Base-by-base conservation (phyloP, 2,329 filamentous ascomycete genomes). In the Ilyonectria mors-panacis region DNA sequence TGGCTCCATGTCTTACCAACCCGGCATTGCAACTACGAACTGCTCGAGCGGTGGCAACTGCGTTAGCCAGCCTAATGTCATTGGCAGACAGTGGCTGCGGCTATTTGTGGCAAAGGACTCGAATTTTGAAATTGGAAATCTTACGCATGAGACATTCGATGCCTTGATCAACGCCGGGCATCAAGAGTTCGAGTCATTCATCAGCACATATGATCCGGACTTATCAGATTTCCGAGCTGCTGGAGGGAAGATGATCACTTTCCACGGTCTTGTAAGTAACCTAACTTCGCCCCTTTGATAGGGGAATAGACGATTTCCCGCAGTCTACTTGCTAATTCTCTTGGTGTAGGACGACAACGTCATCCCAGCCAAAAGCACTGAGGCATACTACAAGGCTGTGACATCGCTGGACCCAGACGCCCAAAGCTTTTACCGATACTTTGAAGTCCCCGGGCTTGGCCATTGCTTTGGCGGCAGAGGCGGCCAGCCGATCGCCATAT, bases 181-280 rank as follows among this genome's bases (percentile, higher is more conserved):
- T 37, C 47, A 39, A 21, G 17, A 57, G 26, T 56, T 61, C 28
- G 28, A 17, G 9, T 47, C 56, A 28, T 9, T 8, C 9, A n/a
- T 59, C 2, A 54, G 51, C 15, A 64, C 45, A 10, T 53, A 64
- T 6, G 55, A 64, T n/a, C 13, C 28, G 7, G 45, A 64, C 35
- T 15, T 64, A 15, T 30, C 30, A 2, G 54, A 53, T 2, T 64
- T 64, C 2, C 39, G 26, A 17, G 37, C 54, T 3, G 37, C 37
- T 5, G 61, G 61, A 6, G 55, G 61, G 15, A 64, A 64, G 2
- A 19, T 64, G 1, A n/a, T 64, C 17, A 58, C 54, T 9, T 64
- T 53, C 33, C 61, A 64, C 15, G 61, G 61, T 10, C 19, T 58
- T 4, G 55, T 64, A 59, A 53, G 61, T 28, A 19, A 15, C 8